phyloP scores from a whole-genome alignment of 2,329 filamentous ascomycete genomes.

The Aspergillus bombycis region DNA sequence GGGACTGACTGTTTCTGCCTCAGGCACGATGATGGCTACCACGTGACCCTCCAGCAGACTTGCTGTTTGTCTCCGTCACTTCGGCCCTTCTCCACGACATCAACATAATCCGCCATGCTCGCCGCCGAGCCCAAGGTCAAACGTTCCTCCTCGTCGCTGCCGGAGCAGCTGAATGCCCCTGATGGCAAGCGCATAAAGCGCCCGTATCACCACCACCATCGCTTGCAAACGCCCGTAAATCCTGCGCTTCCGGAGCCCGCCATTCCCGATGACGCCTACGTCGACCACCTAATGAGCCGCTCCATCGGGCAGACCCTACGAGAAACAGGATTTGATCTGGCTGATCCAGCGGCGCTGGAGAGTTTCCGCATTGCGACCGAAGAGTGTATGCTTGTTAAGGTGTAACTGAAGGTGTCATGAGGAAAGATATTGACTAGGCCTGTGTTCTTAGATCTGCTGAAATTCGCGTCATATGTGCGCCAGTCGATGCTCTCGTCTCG shows the following conservation, averaged over 20 bases:
- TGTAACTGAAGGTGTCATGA: neutral
- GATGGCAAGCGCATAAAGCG: slow-evolving; percentile 40
- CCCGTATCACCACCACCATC: slow-evolving; percentile 48
- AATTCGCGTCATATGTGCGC: slow-evolving; percentile 57
- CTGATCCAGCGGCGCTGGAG: slow-evolving; percentile 59
- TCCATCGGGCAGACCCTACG: slow-evolving; percentile 57
- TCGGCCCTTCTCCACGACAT: slow-evolving; percentile 11
- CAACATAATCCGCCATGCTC: slow-evolving; percentile 33
- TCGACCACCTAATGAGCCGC: slow-evolving; percentile 58
- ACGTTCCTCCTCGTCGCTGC: slow-evolving; percentile 33
- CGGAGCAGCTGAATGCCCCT: slow-evolving; percentile 18
- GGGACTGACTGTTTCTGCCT: slow-evolving; percentile 8
- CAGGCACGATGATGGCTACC: slow-evolving; percentile 14
- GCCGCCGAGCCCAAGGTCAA: slow-evolving; percentile 35
- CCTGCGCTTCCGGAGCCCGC: slow-evolving; percentile 40
- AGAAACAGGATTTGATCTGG: slow-evolving; percentile 58
- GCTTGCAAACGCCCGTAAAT: slow-evolving; percentile 39
- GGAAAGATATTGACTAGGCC: slow-evolving; percentile 19
- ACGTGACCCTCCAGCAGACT: slow-evolving; percentile 28
- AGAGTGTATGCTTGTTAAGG: slow-evolving; percentile 55
- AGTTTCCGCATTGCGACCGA: slow-evolving; percentile 58
- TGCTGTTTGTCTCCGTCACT: slow-evolving; percentile 22
- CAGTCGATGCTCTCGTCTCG: slow-evolving; percentile 62
- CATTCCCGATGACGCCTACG: slow-evolving; percentile 55
- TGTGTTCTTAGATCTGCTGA: slow-evolving; percentile 53